Conservation (phyloP, 2,329 filamentous ascomycete species). For the Venturia asperata region DNA sequence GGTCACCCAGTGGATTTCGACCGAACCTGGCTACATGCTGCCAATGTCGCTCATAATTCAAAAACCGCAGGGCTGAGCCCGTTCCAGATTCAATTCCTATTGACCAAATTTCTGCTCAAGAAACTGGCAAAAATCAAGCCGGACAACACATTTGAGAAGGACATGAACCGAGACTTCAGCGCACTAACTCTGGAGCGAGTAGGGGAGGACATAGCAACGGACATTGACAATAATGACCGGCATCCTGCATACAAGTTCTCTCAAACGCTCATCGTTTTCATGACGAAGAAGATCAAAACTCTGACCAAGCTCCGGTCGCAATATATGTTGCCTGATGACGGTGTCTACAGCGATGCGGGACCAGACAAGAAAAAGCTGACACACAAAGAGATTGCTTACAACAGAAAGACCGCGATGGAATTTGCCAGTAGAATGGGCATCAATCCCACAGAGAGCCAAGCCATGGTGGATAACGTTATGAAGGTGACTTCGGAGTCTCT, state of each 20-base stretch:
- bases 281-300: slow-evolving; percentile 2
- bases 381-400: background rate
- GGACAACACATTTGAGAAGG: background rate
- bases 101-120: background rate
- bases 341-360: background rate
- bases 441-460: slow-evolving; percentile 8
- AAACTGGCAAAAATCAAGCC: slow-evolving; percentile 3
- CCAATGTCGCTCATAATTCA: background rate
- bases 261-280: background rate
- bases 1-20: slow-evolving; percentile 89
- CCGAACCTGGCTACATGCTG: slow-evolving; percentile 71
- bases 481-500: slow-evolving; percentile 76
- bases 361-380: background rate
- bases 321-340: slow-evolving; percentile 13
- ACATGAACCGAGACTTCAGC: slow-evolving; percentile 2
- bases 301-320: slow-evolving; percentile 7
- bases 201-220: background rate
- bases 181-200: background rate
- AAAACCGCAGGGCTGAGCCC: background rate
- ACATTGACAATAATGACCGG: slow-evolving; percentile 4
- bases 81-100: slow-evolving; percentile 6
- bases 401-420: slow-evolving; percentile 6
- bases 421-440: slow-evolving; percentile 5
- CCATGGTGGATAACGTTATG: slow-evolving; percentile 61
- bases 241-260: slow-evolving; percentile 4